phyloP scores from a whole-genome alignment of 2,329 filamentous ascomycete genomes.

The Colletotrichum lupini region DNA sequence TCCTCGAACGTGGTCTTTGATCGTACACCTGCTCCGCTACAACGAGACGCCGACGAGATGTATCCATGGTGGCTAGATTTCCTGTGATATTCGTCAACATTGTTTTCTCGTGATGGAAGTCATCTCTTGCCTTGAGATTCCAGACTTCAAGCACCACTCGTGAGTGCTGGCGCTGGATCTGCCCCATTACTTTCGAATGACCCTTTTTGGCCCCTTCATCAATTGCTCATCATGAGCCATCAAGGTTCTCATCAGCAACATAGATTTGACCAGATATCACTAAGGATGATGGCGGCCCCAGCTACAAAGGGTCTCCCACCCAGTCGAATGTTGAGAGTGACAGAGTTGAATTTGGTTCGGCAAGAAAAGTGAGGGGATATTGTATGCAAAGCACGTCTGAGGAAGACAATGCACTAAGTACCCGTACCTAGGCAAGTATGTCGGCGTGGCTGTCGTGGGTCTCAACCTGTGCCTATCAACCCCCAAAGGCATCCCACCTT shows the following conservation, averaged over 20 bases:
- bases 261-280: neutral
- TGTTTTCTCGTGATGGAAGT: neutral
- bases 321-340: neutral
- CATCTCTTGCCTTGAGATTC: neutral
- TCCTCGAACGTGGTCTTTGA: neutral
- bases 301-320: neutral
- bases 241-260: neutral
- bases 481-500: neutral
- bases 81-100: neutral
- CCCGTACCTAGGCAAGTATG: neutral
- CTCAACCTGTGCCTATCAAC: neutral
- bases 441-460: conserved; percentile 23
- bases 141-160: neutral
- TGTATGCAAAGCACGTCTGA: neutral
- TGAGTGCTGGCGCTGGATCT: neutral
- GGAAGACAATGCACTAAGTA: conserved; percentile 5
- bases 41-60: neutral
- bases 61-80: neutral
- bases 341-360: neutral
- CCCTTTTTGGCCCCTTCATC: neutral
- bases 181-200: neutral
- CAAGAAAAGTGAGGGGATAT: conserved; percentile 4
- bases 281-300: neutral
- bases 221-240: neutral
- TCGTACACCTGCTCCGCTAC: no score